Conservation (phyloP, 2,329 filamentous ascomycete genomes). For the Xylariaceae sp. region DNA sequence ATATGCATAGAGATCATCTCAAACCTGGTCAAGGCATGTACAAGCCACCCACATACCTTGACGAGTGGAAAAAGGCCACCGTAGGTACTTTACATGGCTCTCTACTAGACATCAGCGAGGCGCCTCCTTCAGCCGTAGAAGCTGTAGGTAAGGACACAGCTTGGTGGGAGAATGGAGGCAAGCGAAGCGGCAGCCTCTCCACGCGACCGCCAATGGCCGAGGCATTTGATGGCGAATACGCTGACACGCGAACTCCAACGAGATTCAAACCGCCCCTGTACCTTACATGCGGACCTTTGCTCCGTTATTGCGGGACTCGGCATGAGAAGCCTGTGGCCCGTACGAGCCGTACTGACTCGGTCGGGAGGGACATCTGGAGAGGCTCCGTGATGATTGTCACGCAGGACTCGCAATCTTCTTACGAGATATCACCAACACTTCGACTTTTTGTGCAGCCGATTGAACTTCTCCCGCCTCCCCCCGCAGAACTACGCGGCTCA, state of each 20-base stretch:
- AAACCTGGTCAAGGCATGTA: constrained; percentile 50
- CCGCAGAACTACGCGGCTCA: constrained; percentile 57
- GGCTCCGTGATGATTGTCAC: constrained; percentile 96
- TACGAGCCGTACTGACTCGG: constrained; percentile 26
- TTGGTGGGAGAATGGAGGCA: constrained; percentile 68
- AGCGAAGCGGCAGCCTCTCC: constrained; percentile 37
- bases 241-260: constrained; percentile 55
- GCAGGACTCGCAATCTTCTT: constrained; percentile 72
- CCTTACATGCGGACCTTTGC: constrained; percentile 80
- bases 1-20: constrained; percentile 24
- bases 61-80: constrained; percentile 66
- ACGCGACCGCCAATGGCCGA: constrained; percentile 49
- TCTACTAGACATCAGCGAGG: constrained; percentile 51
- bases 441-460: constrained; percentile 83
- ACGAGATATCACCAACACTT: constrained; percentile 69
- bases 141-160: constrained; percentile 45
- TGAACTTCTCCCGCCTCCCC: constrained; percentile 72
- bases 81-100: constrained; percentile 52
- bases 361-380: constrained; percentile 76
- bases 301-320: constrained; percentile 82
- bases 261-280: constrained; percentile 78
- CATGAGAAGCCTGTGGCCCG: constrained; percentile 45
- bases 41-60: constrained; percentile 50
- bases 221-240: constrained; percentile 60
- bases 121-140: constrained; percentile 16